Conservation (phyloP, 208 protist genomes). For the Acanthamoeba sp. region DNA sequence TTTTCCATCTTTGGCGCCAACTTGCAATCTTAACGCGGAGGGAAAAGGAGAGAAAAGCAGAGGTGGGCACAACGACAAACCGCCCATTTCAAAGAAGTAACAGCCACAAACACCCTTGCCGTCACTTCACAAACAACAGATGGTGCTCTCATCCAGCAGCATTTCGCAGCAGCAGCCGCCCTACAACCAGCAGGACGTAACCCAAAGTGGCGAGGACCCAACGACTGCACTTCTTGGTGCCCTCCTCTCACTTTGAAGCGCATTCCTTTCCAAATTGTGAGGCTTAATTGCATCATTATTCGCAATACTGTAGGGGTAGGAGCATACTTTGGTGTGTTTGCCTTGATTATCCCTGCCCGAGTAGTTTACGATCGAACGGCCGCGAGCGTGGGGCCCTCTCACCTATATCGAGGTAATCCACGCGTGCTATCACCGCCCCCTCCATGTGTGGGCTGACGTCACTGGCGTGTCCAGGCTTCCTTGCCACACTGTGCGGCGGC, state of each 20-base stretch:
- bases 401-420: not conserved
- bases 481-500: not conserved
- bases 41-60: too few species aligned
- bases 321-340: not conserved
- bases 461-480: constrained; percentile 10
- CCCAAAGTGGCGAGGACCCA: not conserved
- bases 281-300: not conserved
- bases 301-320: not conserved
- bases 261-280: not conserved
- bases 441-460: not conserved
- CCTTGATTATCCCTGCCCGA: not conserved
- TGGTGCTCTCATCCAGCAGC: constrained; percentile 4
- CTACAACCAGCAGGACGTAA: not conserved
- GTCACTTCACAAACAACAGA: not conserved
- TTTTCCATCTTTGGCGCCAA: not conserved
- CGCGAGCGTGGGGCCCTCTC: not conserved
- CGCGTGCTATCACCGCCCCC: not conserved
- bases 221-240: not conserved
- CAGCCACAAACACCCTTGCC: too few species aligned
- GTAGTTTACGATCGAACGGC: not conserved
- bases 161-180: constrained; percentile 10
- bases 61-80: not conserved
- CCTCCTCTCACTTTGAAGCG: not conserved
- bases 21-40: too few species aligned
- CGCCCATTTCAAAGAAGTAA: not conserved